Evolutionary conservation across 2,329 filamentous ascomycete genomes (phyloP).

Genomic region (Botrytis tulipae): DNA sequence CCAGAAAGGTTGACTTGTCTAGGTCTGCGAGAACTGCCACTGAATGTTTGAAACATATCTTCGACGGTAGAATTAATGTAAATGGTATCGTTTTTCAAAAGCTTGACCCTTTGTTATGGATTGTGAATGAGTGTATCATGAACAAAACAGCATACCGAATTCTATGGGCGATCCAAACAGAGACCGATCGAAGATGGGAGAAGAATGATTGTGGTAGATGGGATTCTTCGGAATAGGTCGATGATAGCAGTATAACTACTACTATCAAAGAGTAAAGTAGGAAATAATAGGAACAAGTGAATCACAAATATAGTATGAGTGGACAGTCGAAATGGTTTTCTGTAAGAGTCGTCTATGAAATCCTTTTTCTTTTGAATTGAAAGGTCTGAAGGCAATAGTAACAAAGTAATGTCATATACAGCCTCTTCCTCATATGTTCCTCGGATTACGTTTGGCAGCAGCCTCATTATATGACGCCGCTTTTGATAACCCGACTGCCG

Average conservation of each 20-base stretch:
- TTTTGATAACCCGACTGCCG: neutral
- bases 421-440: slow-evolving; percentile 11
- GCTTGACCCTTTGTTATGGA: slow-evolving; percentile 14
- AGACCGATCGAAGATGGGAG: slow-evolving; percentile 3
- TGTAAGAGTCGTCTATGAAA: neutral
- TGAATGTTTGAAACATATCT: slow-evolving; percentile 88
- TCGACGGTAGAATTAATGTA: slow-evolving; percentile 10
- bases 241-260: neutral
- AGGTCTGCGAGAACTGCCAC: slow-evolving; percentile 77
- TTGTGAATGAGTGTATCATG: slow-evolving; percentile 25
- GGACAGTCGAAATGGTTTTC: neutral
- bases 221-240: neutral
- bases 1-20: slow-evolving; percentile 94
- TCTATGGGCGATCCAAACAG: neutral
- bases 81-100: neutral
- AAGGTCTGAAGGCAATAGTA: neutral
- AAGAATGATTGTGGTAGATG: neutral
- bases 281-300: neutral
- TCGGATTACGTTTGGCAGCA: slow-evolving; percentile 12
- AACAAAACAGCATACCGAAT: slow-evolving; percentile 30
- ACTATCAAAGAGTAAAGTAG: neutral
- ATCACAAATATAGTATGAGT: neutral
- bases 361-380: neutral
- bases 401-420: neutral
- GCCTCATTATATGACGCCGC: slow-evolving; percentile 11